phyloP scores from a whole-genome alignment of 2,329 filamentous ascomycete species.

The Coleophoma crateriformis region DNA sequence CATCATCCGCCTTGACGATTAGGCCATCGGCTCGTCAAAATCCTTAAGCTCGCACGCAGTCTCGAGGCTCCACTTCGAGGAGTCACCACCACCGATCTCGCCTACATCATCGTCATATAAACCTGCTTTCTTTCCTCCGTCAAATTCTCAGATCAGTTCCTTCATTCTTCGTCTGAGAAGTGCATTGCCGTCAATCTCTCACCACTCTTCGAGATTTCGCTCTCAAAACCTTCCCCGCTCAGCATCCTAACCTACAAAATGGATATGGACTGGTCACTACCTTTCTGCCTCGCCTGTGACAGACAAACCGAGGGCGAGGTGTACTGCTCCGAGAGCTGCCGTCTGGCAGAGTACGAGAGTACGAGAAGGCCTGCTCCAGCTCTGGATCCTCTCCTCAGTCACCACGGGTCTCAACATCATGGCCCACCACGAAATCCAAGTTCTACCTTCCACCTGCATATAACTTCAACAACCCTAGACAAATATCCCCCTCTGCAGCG shows the following conservation, averaged over 20 bases:
- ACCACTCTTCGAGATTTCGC: conserved; percentile 1
- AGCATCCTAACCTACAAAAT: conserved; percentile 8
- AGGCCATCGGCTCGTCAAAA: conserved; percentile 8
- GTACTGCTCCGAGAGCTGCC: conserved; percentile 91
- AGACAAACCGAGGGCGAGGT: conserved; percentile 75
- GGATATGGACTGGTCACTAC: conserved; percentile 64
- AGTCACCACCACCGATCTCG: conserved; percentile 21
- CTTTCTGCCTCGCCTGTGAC: conserved; percentile 93
- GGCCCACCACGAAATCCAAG: conserved; percentile 42
- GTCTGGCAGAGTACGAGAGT: conserved; percentile 82
- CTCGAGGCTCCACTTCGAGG: conserved; percentile 21
- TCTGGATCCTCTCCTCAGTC: conserved; percentile 54
- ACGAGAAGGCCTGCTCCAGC: conserved; percentile 62
- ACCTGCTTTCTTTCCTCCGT: conserved; percentile 6
- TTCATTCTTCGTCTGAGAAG: conserved; percentile 2
- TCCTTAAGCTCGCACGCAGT: conserved; percentile 11
- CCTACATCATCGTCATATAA: conserved; percentile 9
- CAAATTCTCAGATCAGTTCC: conserved; percentile 6
- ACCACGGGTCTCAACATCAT: conserved; percentile 25
- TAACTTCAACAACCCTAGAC: conserved; percentile 60
- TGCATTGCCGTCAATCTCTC: not conserved
- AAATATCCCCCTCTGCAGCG: conserved; percentile 48
- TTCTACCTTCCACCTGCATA: conserved; percentile 71
- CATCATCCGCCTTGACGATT: conserved; percentile 12
- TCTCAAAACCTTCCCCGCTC: conserved; percentile 1